phyloP scores from a whole-genome alignment of 805 yeast species.

The Wickerhamiella slavikovae region DNA sequence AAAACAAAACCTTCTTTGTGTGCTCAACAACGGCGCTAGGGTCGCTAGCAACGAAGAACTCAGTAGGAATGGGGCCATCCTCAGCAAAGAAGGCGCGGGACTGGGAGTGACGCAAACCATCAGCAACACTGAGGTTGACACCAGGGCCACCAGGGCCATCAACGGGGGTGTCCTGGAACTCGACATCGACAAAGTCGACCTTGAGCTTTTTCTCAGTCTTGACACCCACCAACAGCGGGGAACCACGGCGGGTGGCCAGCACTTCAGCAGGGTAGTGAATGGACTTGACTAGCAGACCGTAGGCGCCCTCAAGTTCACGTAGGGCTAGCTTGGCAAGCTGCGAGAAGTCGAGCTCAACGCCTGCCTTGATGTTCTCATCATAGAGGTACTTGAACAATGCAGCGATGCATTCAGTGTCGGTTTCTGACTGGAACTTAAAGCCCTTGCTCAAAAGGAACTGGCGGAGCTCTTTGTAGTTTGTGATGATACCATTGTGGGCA shows the following conservation, averaged over 20 bases:
- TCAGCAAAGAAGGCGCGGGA: constrained; percentile 93
- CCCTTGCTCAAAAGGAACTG: constrained; percentile 68
- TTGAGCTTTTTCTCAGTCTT: constrained; percentile 82
- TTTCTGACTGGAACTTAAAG: constrained; percentile 65
- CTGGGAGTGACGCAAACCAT: constrained; percentile 67
- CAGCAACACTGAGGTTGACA: constrained; percentile 39
- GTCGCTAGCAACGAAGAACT: constrained; percentile 89
- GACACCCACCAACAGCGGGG: constrained; percentile 92
- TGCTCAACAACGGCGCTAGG: constrained; percentile 93
- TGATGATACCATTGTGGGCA: constrained; percentile 96
- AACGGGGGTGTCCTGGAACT: constrained; percentile 49
- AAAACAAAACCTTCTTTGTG: constrained; percentile 86
- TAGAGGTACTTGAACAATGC: constrained; percentile 80
- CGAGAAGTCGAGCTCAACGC: constrained; percentile 51
- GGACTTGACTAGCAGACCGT: constrained; percentile 85
- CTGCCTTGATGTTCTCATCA: constrained; percentile 53
- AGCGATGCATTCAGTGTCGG: constrained; percentile 97
- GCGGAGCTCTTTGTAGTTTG: constrained; percentile 82
- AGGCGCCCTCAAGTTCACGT: constrained; percentile 89
- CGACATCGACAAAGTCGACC: constrained; percentile 96
- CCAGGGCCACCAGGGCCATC: constrained; percentile 12
- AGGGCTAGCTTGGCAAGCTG: constrained; percentile 83
- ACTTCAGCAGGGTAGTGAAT: constrained; percentile 87
- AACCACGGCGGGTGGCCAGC: constrained; percentile 94
- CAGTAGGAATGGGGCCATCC: constrained; percentile 89